Base-by-base conservation (phyloP, 345 rosid species). In the Lepidium didymum region DNA sequence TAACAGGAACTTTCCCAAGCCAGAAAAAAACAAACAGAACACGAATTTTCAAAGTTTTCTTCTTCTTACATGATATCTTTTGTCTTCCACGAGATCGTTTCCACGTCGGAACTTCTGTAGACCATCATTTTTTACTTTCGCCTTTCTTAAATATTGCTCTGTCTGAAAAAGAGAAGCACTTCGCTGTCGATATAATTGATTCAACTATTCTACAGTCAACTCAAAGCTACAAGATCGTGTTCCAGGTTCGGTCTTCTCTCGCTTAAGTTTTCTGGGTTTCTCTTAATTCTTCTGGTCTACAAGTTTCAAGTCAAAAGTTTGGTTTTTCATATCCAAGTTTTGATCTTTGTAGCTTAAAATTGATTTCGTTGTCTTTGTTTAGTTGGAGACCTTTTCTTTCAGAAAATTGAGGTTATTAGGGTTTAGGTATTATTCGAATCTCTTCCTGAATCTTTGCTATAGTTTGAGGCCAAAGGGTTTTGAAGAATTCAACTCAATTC, bases 191-290 rank as follows among this genome's bases (percentile, higher is more conserved):
- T 15, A 34, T 12, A 47, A 59, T 11, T 37, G 8, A 64, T 64
- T 56, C 65, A 47, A 31, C 6, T 43, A 66, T 23, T 67, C 35
- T 59, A 56, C 62, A 59, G 68, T 74, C 62, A 59, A 74, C 70
- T 72, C 76, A 72, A 72, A 72, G 57, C 51, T 61, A 44, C 63
- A 51, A 67, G 54, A 67, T 66, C 62, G 61, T 46, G 40, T 46
- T 52, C 41, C 41, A 65, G 78, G 73, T 51, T 52, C 19, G 62
- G 56, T 67, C 63, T 34, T 58, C 72, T 58, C 56, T 58, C 41
- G 3, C 62, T 50, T 29, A 9, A 23, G 14, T 51, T 25, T 74
- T 43, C 42, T 60, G 62, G 72, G 68, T 49, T 55, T 62, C 7
- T 73, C 72, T 38, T 2, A 70, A 61, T 43, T 61, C 12, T 8